phyloP scores from a whole-genome alignment of 2,329 filamentous ascomycete genomes.

The Scedosporium boydii region DNA sequence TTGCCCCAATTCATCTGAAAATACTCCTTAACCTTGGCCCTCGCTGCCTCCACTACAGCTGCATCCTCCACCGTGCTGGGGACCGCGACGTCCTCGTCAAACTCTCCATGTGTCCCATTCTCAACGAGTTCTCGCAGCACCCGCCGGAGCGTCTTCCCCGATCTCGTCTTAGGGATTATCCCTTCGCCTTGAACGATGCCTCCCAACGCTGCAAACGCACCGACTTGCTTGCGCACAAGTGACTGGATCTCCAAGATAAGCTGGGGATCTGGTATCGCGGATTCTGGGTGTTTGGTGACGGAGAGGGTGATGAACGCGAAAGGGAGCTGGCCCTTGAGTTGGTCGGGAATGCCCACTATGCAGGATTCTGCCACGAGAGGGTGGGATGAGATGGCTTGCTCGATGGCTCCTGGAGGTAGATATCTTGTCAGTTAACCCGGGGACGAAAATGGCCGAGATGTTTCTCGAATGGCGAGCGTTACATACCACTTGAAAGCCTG shows the following conservation, averaged over 20 bases:
- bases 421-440: neutral
- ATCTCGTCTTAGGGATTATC: slow-evolving; percentile 86
- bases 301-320: slow-evolving; percentile 71
- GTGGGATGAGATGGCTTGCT: slow-evolving; percentile 82
- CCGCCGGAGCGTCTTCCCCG: slow-evolving; percentile 80
- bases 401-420: slow-evolving; percentile 57
- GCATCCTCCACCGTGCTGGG: slow-evolving; percentile 81
- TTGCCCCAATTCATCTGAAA: slow-evolving; percentile 44
- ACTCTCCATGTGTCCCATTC: slow-evolving; percentile 65
- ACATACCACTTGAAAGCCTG: slow-evolving; percentile 72
- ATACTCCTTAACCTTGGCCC: slow-evolving; percentile 63
- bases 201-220: slow-evolving; percentile 75
- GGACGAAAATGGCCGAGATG: slow-evolving; percentile 7
- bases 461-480: neutral
- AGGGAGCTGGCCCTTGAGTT: slow-evolving; percentile 80
- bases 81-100: slow-evolving; percentile 60
- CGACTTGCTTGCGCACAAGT: slow-evolving; percentile 70
- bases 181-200: slow-evolving; percentile 76
- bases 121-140: slow-evolving; percentile 78
- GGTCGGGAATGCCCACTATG: slow-evolving; percentile 76
- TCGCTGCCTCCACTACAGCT: slow-evolving; percentile 64
- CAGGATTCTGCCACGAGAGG: slow-evolving; percentile 72
- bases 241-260: slow-evolving; percentile 56
- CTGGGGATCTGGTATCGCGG: slow-evolving; percentile 36
- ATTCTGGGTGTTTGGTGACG: slow-evolving; percentile 34